These are phyloP conservation scores for Pleodorina starrii DNA, from an alignment of 139 green algal species.

Conservation along the genomic window DNA sequence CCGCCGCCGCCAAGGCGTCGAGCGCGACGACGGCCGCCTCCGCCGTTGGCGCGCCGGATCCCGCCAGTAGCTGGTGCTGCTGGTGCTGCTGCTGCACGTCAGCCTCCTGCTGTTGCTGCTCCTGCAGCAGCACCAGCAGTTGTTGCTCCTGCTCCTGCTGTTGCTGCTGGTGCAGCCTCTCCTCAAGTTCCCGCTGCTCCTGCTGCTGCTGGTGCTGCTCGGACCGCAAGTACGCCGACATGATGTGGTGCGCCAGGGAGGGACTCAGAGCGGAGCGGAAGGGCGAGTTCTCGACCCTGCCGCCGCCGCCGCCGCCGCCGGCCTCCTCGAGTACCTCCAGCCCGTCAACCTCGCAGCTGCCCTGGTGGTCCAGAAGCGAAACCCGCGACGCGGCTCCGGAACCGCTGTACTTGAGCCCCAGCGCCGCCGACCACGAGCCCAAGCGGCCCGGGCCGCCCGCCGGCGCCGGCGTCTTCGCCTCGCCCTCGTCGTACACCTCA, in stretches of 20 bases:
- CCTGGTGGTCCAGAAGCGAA: neutral
- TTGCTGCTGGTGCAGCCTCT: neutral
- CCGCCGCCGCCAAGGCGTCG: neutral
- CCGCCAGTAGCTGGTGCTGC: neutral
- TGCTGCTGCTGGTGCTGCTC: conserved; percentile 42
- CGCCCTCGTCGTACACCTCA: neutral
- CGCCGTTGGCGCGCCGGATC: no score
- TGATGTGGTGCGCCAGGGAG: conserved; percentile 49
- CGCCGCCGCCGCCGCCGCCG: no score
- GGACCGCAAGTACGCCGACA: conserved; percentile 19
- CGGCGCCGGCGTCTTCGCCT: neutral
- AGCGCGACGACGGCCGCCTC: neutral
- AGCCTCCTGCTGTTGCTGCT: neutral
- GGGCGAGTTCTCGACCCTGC: neutral
- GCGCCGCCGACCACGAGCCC: neutral
- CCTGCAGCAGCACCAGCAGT: no score
- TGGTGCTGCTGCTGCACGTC: neutral
- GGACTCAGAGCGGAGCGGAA: conserved; percentile 29
- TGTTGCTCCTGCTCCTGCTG: neutral
- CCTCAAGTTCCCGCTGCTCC: conserved; percentile 12
- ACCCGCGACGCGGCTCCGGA: neutral
- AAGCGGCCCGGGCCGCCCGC: neutral
- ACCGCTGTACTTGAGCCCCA: neutral
- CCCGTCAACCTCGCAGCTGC: neutral
- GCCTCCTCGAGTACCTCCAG: no score